These are phyloP conservation scores for Lyophyllum decastes DNA, from an alignment of 768 basidiomycete genomes.

Conservation along the genomic window DNA sequence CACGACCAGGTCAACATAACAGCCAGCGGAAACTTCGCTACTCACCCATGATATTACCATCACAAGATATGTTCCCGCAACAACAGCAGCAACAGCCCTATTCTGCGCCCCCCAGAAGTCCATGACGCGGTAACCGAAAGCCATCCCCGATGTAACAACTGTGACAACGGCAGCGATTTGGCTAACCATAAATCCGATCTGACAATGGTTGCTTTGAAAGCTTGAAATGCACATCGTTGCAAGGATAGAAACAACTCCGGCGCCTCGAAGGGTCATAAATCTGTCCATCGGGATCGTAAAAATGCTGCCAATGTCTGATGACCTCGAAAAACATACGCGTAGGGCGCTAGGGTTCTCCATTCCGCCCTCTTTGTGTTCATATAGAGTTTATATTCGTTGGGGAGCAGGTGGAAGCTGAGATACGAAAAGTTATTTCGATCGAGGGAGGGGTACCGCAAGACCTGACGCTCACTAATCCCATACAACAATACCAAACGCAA, in stretches of 20 bases:
- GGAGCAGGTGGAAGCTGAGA: slow-evolving; percentile 14
- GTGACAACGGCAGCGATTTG: slow-evolving; percentile 6
- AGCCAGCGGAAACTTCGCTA: not conserved
- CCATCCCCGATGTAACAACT: slow-evolving; percentile 7
- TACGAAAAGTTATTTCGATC: not conserved
- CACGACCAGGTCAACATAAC: too few relatives aligned
- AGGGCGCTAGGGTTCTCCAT: slow-evolving; percentile 13
- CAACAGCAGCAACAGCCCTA: not conserved
- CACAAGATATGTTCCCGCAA: not conserved
- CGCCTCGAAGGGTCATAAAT: slow-evolving; percentile 12
- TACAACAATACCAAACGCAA: slow-evolving; percentile 13
- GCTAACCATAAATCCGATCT: slow-evolving; percentile 9
- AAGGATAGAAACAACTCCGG: slow-evolving; percentile 12
- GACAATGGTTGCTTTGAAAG: slow-evolving; percentile 12
- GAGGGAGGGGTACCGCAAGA: not conserved
- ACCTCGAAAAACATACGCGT: slow-evolving; percentile 6
- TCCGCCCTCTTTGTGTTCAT: slow-evolving; percentile 5
- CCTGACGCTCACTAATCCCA: slow-evolving; percentile 12
- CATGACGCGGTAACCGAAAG: slow-evolving; percentile 10
- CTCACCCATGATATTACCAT: slow-evolving; percentile 14
- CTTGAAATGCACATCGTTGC: slow-evolving; percentile 13
- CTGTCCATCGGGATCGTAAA: not conserved
- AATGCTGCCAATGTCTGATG: not conserved
- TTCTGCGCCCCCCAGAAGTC: slow-evolving; percentile 6
- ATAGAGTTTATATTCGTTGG: slow-evolving; percentile 15